Evolutionary conservation across 805 yeast genomes (phyloP).

Genomic region (Kodamaea neixiangensis): DNA sequence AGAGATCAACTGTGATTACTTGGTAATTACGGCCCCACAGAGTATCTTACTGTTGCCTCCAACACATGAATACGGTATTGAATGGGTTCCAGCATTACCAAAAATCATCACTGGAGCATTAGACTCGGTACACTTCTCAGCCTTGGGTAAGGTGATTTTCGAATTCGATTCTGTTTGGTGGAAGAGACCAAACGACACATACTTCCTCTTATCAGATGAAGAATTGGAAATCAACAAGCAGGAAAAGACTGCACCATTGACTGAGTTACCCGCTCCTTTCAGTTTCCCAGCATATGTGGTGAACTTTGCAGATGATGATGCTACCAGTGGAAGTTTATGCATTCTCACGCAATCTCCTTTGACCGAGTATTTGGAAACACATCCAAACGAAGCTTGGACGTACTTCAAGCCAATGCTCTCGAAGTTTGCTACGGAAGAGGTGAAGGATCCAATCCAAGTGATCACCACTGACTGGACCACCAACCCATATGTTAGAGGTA

Average conservation of each 20-base stretch:
- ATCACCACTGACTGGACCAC: slow-evolving; percentile 69
- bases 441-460: slow-evolving; percentile 37
- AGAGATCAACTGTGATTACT: slow-evolving; percentile 48
- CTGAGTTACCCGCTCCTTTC: slow-evolving; percentile 45
- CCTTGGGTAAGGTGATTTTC: slow-evolving; percentile 44
- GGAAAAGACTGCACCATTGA: slow-evolving; percentile 11
- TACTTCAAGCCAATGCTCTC: slow-evolving; percentile 56
- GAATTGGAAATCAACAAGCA: background rate
- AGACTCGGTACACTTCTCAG: slow-evolving; percentile 33
- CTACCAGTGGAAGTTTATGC: slow-evolving; percentile 47
- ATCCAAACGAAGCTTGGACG: slow-evolving; percentile 56
- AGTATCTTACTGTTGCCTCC: slow-evolving; percentile 55
- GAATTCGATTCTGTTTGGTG: slow-evolving; percentile 46
- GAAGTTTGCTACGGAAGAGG: slow-evolving; percentile 23
- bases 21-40: slow-evolving; percentile 77
- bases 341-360: slow-evolving; percentile 71
- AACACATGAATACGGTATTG: slow-evolving; percentile 46
- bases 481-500: slow-evolving; percentile 79
- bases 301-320: slow-evolving; percentile 45
- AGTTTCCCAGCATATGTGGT: slow-evolving; percentile 62
- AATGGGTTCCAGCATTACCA: slow-evolving; percentile 60
- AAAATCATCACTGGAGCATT: slow-evolving; percentile 31
- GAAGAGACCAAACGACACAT: slow-evolving; percentile 46
- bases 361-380: slow-evolving; percentile 57
- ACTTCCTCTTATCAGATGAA: slow-evolving; percentile 43